Evolutionary conservation across 2,329 filamentous ascomycete genomes (phyloP).

Genomic region (Trichoderma atroviride): DNA sequence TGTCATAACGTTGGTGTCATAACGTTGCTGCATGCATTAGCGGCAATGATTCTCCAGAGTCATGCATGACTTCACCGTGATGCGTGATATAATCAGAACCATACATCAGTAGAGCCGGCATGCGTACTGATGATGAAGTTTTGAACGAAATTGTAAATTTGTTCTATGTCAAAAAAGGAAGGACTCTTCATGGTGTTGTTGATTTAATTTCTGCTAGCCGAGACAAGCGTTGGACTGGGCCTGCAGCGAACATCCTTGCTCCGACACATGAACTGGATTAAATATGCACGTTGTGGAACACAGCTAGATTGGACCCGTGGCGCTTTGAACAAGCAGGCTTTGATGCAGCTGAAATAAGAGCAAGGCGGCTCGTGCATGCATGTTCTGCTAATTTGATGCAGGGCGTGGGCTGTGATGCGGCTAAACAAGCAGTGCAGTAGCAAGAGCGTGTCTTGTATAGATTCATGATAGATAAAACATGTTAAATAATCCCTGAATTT

Average conservation of each 20-base stretch:
- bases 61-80: constrained; percentile 3
- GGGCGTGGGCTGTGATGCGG: too few species aligned
- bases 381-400: neutral
- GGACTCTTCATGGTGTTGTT: neutral
- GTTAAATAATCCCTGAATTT: neutral
- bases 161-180: neutral
- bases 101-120: neutral
- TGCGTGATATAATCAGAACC: neutral
- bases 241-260: neutral
- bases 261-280: neutral
- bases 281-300: neutral
- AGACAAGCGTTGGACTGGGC: neutral
- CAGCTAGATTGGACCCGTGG: neutral
- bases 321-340: neutral
- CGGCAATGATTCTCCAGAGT: neutral
- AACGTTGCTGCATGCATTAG: neutral
- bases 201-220: neutral
- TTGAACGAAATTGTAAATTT: neutral
- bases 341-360: neutral
- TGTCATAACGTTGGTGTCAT: neutral
- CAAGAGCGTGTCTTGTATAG: neutral
- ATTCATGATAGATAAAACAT: too few species aligned
- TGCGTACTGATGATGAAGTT: neutral
- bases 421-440: neutral
- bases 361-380: neutral